These are phyloP conservation scores for Plectosphaerella sp. DNA, from an alignment of 2,329 filamentous ascomycete species.

Conservation along the genomic window DNA sequence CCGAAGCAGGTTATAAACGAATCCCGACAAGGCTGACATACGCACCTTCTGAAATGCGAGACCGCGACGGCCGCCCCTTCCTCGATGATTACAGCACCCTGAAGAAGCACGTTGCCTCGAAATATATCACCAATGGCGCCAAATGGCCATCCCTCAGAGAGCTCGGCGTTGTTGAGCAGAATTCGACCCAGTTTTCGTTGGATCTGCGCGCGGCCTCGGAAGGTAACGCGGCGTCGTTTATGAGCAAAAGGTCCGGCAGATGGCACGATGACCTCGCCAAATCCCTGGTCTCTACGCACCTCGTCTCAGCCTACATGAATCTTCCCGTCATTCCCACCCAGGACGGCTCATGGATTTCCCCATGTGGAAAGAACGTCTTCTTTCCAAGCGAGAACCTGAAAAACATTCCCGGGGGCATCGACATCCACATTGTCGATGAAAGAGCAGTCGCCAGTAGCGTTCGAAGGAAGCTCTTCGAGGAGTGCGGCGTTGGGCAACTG, in stretches of 20 bases:
- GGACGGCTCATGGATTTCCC: slow-evolving; percentile 3
- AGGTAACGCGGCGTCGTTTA: background rate
- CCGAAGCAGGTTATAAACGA: background rate
- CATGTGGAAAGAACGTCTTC: background rate
- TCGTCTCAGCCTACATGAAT: background rate
- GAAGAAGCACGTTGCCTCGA: background rate
- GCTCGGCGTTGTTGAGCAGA: background rate
- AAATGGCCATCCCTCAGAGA: background rate
- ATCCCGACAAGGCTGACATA: background rate
- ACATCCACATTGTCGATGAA: slow-evolving; percentile 3
- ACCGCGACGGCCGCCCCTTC: background rate
- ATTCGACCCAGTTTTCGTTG: background rate
- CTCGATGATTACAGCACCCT: background rate
- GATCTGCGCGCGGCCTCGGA: background rate
- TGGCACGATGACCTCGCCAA: slow-evolving; percentile 3
- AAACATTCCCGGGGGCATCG: slow-evolving; percentile 1
- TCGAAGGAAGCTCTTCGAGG: background rate
- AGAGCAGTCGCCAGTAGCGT: background rate
- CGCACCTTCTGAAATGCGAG: background rate
- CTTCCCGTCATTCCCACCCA: slow-evolving; percentile 6
- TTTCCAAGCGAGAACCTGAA: background rate
- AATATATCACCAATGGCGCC: background rate
- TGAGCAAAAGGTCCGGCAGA: background rate
- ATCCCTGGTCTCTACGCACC: background rate
- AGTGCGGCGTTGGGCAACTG: background rate